Percentiles rank a stretch among this genome's conserved stretches.
Evolutionary conservation across 2,329 filamentous ascomycete species (phyloP).

Genomic region (Diaporthe aspalathi): DNA sequence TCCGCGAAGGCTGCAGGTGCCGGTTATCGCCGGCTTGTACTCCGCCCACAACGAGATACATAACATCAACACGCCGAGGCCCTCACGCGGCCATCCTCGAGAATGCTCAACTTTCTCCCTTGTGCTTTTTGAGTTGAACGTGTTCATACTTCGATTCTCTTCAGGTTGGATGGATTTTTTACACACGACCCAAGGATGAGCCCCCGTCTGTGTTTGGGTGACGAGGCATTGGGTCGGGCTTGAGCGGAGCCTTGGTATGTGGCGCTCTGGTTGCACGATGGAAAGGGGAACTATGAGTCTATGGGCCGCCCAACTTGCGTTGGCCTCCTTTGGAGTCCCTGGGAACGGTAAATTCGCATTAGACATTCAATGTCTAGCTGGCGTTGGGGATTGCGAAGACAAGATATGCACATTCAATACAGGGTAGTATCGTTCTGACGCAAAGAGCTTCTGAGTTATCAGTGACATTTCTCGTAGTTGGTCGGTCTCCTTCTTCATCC

Average conservation of each 20-base stretch:
- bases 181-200: not conserved
- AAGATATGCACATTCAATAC: conserved; percentile 13
- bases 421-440: not conserved
- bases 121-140: not conserved
- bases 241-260: conserved; percentile 7
- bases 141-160: not conserved
- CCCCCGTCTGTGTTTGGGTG: not conserved
- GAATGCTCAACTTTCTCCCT: not conserved
- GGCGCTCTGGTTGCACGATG: not conserved
- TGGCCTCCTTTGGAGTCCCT: not conserved
- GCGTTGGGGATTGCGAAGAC: conserved; percentile 4
- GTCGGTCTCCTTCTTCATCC: too few species aligned
- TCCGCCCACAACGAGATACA: not conserved
- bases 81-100: not conserved
- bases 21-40: not conserved
- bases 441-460: not conserved
- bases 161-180: not conserved
- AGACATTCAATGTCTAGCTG: conserved; percentile 13
- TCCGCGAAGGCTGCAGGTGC: conserved; percentile 1
- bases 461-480: not conserved
- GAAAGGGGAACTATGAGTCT: not conserved
- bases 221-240: conserved; percentile 5
- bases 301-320: not conserved
- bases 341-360: conserved; percentile 12
- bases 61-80: not conserved